Percentiles rank a stretch among this genome's conserved stretches.
Conservation (phyloP, 371 early-diverging fungal species). For the Blastocladiella emersonii region DNA sequence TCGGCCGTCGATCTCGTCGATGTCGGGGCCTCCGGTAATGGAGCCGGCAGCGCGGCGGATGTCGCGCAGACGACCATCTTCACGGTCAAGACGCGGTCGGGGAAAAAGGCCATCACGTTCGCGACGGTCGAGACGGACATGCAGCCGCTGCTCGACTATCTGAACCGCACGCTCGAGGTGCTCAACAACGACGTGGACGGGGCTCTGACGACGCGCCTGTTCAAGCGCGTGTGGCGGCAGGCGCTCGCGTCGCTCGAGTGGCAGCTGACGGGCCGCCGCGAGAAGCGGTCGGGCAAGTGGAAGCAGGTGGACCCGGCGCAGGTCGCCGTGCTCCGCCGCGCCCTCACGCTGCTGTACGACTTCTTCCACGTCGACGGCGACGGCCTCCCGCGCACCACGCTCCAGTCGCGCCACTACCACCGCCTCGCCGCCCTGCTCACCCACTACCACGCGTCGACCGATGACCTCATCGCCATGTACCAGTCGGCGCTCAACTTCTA, state of each 20-base stretch:
- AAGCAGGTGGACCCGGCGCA: background rate
- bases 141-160: slow-evolving; percentile 1
- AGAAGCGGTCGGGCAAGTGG: background rate
- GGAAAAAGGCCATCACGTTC: background rate
- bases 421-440: background rate
- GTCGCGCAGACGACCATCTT: background rate
- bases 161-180: background rate
- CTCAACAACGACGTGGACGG: background rate
- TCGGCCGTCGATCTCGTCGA: too few species aligned
- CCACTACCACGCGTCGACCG: background rate
- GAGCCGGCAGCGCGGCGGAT: too few species aligned
- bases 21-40: too few species aligned
- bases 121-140: slow-evolving; percentile 2
- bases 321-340: background rate
- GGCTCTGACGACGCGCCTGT: background rate
- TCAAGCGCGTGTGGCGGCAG: background rate
- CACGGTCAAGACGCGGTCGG: background rate
- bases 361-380: slow-evolving; percentile 6
- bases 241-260: background rate
- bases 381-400: background rate
- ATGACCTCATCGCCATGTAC: slow-evolving; percentile 2
- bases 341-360: slow-evolving; percentile 1
- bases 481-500: background rate
- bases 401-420: slow-evolving; percentile 2
- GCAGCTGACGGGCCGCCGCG: background rate